Evolutionary conservation across 2,329 filamentous ascomycete species (phyloP).

Genomic region (Parasarocladium wereldwijsianum): DNA sequence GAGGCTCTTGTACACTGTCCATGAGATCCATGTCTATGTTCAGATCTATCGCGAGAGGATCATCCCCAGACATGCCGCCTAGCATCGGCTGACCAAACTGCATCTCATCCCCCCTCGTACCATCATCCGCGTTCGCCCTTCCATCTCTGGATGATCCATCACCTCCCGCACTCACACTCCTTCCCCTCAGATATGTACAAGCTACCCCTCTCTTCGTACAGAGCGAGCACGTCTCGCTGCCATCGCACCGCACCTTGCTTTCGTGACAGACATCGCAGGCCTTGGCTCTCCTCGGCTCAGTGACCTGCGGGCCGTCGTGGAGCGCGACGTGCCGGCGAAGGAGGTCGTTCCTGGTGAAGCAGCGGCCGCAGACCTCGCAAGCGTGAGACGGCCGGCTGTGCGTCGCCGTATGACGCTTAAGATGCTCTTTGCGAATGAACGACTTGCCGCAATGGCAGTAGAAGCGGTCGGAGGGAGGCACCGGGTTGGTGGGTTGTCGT

Average conservation of each 20-base stretch:
- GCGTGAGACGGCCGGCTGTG: constrained; percentile 19
- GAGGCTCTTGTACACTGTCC: neutral
- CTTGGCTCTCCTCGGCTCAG: constrained; percentile 19
- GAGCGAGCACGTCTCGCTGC: constrained; percentile 21
- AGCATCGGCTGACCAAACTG: neutral
- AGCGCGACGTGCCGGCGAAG: constrained; percentile 21
- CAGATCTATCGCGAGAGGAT: neutral
- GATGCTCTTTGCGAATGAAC: constrained; percentile 25
- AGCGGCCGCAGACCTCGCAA: constrained; percentile 21
- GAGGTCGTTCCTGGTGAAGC: constrained; percentile 24
- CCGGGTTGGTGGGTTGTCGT: too few species aligned
- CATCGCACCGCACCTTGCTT: constrained; percentile 30
- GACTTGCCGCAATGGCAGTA: constrained; percentile 23
- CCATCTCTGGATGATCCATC: neutral
- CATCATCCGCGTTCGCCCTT: neutral
- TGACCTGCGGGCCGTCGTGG: constrained; percentile 15
- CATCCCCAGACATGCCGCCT: neutral
- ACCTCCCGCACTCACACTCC: neutral
- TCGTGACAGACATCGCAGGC: constrained; percentile 28
- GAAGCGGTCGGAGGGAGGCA: too few species aligned
- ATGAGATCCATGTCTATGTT: too few species aligned
- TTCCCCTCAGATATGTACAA: constrained; percentile 18
- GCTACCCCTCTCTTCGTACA: constrained; percentile 22
- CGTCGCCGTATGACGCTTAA: constrained; percentile 23
- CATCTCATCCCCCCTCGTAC: constrained; percentile 2